phyloP scores from a whole-genome alignment of 768 basidiomycete genomes.

The Strobilomyces dryophilus region DNA sequence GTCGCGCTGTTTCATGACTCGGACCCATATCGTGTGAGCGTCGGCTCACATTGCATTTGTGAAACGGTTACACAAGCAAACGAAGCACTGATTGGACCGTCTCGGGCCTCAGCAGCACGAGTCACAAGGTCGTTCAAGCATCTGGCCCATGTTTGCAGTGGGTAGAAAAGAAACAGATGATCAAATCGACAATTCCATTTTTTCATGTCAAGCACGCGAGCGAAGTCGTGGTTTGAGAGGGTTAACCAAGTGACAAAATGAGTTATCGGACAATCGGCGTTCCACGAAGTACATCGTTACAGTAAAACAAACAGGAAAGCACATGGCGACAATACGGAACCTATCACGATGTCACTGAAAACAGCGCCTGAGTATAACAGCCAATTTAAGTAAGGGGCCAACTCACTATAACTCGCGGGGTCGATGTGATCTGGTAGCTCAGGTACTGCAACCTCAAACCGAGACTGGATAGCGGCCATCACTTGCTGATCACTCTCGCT shows the following conservation, averaged over 20 bases:
- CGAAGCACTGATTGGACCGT: no score
- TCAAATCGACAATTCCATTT: background rate
- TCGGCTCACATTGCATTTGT: no score
- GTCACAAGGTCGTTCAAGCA: no score
- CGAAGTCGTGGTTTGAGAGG: background rate
- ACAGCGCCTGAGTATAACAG: background rate
- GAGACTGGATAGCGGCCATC: conserved; percentile 88
- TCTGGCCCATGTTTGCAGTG: no score
- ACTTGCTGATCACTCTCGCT: conserved; percentile 92
- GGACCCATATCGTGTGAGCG: no score
- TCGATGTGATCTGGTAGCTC: conserved; percentile 94
- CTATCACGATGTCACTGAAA: conserved; percentile 44
- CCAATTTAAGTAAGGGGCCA: background rate
- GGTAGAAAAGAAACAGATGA: no score
- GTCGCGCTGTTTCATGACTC: no score
- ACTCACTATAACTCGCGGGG: conserved; percentile 92
- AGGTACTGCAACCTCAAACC: conserved; percentile 97
- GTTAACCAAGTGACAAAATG: conserved; percentile 1
- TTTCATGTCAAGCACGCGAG: background rate
- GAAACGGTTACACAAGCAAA: no score
- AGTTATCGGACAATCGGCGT: background rate
- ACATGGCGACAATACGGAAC: conserved; percentile 11
- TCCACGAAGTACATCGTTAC: conserved; percentile 23
- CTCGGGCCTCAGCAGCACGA: no score
- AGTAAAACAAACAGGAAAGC: conserved; percentile 7